phyloP scores from a whole-genome alignment of 2,329 filamentous ascomycete species.

The Penicillium verrucosum region DNA sequence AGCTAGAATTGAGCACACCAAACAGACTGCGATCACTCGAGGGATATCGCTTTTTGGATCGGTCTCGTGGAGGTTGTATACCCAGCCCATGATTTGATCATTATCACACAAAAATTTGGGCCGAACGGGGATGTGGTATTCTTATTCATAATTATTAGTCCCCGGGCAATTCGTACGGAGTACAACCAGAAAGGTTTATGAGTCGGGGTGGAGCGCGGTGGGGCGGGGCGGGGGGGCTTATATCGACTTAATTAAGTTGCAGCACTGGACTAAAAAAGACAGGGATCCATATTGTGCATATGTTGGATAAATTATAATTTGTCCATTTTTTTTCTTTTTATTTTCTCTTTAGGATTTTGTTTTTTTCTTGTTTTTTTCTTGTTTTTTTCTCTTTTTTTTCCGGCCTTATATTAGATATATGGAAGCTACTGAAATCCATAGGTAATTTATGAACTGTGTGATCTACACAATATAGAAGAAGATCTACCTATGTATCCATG shows the following conservation, averaged over 20 bases:
- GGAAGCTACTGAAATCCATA: not conserved
- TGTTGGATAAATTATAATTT: not conserved
- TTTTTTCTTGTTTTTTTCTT: not conserved
- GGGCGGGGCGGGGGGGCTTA: not conserved
- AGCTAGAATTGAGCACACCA: constrained; percentile 23
- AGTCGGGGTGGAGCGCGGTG: too few relatives aligned
- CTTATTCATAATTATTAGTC: not conserved
- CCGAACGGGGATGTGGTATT: not conserved
- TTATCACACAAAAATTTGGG: not conserved
- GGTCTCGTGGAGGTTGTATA: constrained; percentile 25
- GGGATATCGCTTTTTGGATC: constrained; percentile 23
- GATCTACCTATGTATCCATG: too few relatives aligned
- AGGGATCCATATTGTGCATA: not conserved
- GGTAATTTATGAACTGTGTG: too few relatives aligned
- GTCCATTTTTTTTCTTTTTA: not conserved
- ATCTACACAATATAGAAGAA: too few relatives aligned
- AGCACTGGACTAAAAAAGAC: not conserved
- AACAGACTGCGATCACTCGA: constrained; percentile 22
- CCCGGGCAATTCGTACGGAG: too few relatives aligned
- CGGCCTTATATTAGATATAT: not conserved
- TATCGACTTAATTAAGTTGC: not conserved
- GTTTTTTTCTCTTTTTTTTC: not conserved
- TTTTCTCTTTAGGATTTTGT: too few relatives aligned
- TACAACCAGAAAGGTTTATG: too few relatives aligned
- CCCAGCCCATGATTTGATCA: constrained; percentile 26